A percentile compares a stretch with the other conserved stretches of the same genome.
These are phyloP conservation scores for Colletotrichum gloeosporioides DNA, from an alignment of 2,329 filamentous ascomycete species.

Conservation along the genomic window DNA sequence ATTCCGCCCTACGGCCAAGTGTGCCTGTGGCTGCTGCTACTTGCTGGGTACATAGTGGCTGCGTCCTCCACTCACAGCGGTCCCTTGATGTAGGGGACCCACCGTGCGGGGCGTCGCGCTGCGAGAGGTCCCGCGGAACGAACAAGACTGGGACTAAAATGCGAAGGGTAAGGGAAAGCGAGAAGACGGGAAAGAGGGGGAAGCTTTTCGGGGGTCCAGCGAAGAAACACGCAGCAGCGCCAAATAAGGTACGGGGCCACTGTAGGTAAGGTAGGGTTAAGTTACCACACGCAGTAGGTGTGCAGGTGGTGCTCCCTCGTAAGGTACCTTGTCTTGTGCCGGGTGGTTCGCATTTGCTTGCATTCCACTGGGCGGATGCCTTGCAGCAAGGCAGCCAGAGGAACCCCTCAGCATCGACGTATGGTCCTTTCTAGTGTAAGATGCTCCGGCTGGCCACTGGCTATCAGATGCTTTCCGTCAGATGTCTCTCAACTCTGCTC, in stretches of 20 bases:
- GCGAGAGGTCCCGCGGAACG: not conserved
- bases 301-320: not conserved
- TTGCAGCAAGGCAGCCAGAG: not conserved
- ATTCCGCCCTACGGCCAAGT: slow-evolving; percentile 15
- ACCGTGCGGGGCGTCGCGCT: not conserved
- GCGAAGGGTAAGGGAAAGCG: not conserved
- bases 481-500: not conserved
- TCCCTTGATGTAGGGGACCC: not conserved
- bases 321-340: not conserved
- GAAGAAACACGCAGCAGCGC: not conserved
- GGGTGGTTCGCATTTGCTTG: not conserved
- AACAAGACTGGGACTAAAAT: not conserved
- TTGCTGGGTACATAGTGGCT: not conserved
- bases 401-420: not conserved
- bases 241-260: not conserved
- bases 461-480: not conserved
- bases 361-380: not conserved
- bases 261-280: not conserved
- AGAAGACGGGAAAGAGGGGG: not conserved
- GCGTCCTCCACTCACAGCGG: not conserved
- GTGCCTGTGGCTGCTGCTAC: not conserved
- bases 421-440: not conserved
- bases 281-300: no score
- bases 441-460: not conserved
- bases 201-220: not conserved